Conservation (phyloP, 768 basidiomycete species). For the Trametes cingulata region DNA sequence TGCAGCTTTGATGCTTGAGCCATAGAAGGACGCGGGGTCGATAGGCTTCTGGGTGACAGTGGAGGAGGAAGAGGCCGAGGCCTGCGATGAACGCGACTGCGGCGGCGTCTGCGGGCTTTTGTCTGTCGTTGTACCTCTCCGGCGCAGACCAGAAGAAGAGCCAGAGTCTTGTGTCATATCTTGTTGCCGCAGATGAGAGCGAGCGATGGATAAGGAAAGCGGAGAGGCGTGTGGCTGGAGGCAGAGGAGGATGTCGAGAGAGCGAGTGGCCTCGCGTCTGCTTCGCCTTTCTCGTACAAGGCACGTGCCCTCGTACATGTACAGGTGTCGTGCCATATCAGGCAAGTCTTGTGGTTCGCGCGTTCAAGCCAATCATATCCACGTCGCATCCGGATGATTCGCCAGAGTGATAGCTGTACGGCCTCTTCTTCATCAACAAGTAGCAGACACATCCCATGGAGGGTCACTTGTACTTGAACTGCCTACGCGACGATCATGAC, state of each 20-base stretch:
- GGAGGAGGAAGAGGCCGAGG: not conserved
- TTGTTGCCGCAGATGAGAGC: not conserved
- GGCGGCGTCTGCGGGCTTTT: slow-evolving; percentile 17
- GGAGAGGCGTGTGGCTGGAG: not conserved
- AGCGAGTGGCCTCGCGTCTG: slow-evolving; percentile 1
- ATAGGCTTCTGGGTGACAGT: slow-evolving; percentile 3
- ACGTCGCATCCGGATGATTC: no score
- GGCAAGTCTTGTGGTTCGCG: not conserved
- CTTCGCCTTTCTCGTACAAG: not conserved
- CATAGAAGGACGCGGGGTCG: slow-evolving; percentile 20
- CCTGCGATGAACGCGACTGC: slow-evolving; percentile 1
- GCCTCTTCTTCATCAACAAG: no score
- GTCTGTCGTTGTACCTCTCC: not conserved
- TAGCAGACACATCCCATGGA: no score
- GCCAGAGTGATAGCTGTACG: no score
- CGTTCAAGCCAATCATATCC: no score
- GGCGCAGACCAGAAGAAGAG: slow-evolving; percentile 8
- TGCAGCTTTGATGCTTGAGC: not conserved
- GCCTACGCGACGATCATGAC: no score
- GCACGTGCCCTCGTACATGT: not conserved
- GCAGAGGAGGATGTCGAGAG: not conserved
- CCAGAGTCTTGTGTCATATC: slow-evolving; percentile 15
- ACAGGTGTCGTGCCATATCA: slow-evolving; percentile 6
- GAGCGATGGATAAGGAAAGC: not conserved
- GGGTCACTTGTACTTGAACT: no score